Conservation (phyloP, 1,284 basidiomycete genomes). For the Fistulina hepatica region DNA sequence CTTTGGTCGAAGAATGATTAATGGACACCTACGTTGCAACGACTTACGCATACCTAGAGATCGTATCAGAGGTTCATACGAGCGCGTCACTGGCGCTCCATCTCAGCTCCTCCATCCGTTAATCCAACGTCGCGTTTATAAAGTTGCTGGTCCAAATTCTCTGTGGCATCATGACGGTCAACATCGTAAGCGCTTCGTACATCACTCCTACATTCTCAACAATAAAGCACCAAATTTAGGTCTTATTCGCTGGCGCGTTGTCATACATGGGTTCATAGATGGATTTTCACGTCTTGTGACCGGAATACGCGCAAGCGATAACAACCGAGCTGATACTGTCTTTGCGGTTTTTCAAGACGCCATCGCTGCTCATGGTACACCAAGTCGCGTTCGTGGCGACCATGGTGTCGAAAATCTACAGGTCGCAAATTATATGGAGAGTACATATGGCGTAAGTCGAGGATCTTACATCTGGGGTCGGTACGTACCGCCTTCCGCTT, state of each 20-base stretch:
- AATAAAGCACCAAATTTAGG: slow-evolving; percentile 10
- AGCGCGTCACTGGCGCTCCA: slow-evolving; percentile 5
- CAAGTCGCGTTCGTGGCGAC: slow-evolving; percentile 21
- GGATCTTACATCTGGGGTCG: slow-evolving; percentile 23
- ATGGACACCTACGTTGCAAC: slow-evolving; percentile 2
- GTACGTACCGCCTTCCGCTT: slow-evolving; percentile 9
- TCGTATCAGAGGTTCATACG: slow-evolving; percentile 1
- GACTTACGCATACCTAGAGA: slow-evolving; percentile 1
- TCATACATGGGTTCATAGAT: slow-evolving; percentile 25
- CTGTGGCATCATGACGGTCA: slow-evolving; percentile 11
- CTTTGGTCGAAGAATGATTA: slow-evolving; percentile 7
- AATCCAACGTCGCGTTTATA: slow-evolving; percentile 2
- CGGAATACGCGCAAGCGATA: slow-evolving; percentile 19
- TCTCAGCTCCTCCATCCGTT: not conserved
- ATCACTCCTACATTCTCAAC: not conserved
- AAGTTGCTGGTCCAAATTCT: slow-evolving; percentile 7
- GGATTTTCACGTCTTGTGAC: slow-evolving; percentile 22
- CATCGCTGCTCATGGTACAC: slow-evolving; percentile 15
- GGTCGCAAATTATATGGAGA: slow-evolving; percentile 19
- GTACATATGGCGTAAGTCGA: slow-evolving; percentile 8
- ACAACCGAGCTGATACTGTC: slow-evolving; percentile 22
- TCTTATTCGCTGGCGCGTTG: slow-evolving; percentile 21
- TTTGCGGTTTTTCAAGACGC: slow-evolving; percentile 18
- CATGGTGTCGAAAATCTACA: slow-evolving; percentile 22
- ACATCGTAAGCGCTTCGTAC: not conserved